Evolutionary conservation across 192 early-diverging fungal species (phyloP).

Genomic region (Coemansia javaensis): DNA sequence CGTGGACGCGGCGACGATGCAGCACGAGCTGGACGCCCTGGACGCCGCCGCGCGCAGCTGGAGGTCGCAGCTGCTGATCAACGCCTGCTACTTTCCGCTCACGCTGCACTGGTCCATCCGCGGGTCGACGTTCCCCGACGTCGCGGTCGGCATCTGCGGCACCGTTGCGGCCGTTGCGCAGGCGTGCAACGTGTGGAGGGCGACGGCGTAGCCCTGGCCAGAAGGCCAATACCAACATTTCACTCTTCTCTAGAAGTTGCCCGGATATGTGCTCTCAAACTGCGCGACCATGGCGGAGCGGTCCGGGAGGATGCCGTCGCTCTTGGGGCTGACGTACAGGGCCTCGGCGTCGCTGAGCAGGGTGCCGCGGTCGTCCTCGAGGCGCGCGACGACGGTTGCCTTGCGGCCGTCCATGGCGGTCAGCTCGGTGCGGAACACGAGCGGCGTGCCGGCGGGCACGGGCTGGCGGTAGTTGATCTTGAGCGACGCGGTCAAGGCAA

Average conservation of each 20-base stretch:
- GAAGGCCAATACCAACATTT: too few species aligned
- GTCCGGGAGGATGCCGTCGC: constrained; percentile 29
- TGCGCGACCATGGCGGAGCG: constrained; percentile 12
- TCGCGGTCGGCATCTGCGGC: constrained; percentile 87
- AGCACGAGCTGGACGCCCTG: constrained; percentile 61
- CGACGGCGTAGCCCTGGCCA: constrained; percentile 53
- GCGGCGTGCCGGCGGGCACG: constrained; percentile 57
- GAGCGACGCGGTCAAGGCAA: constrained; percentile 71
- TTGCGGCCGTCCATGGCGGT: constrained; percentile 64
- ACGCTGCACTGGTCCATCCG: constrained; percentile 91
- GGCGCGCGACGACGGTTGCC: constrained; percentile 57
- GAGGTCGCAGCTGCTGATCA: constrained; percentile 73
- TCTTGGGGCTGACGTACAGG: constrained; percentile 60
- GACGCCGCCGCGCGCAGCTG: constrained; percentile 57
- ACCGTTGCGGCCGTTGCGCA: constrained; percentile 86
- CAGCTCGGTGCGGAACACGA: constrained; percentile 52
- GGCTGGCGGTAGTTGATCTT: constrained; percentile 72
- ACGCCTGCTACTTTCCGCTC: constrained; percentile 87
- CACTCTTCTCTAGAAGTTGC: constrained; percentile 22
- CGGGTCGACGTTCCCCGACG: constrained; percentile 82
- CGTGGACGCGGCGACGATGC: constrained; percentile 56
- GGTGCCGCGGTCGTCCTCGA: constrained; percentile 58
- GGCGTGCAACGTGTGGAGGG: constrained; percentile 78
- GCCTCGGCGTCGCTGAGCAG: constrained; percentile 61
- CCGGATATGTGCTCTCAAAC: constrained; percentile 36